Evolutionary conservation across 2,329 filamentous ascomycete genomes (phyloP), one percentile per base, ranked within the genome.

Genomic region (Mollisia scopiformis): DNA sequence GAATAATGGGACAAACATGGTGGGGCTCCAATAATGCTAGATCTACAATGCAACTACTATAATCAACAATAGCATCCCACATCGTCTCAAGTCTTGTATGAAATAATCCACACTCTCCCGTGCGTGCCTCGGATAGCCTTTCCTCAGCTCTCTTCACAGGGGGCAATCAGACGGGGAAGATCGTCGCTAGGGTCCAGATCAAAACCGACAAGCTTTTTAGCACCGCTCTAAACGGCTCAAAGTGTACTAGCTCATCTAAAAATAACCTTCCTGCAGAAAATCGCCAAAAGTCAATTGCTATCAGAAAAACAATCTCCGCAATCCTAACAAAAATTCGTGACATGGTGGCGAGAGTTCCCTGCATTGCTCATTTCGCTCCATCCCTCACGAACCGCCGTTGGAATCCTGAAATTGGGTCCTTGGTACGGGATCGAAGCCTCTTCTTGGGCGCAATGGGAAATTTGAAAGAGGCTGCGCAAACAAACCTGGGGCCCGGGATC

Each of bases 161-260:
- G 13, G 7, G 16, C 13, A 16, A 51, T 51, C 47, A 46, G 41
- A 51, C 49, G 28, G 21, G 21, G 23, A 47, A 51, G 49, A 51
- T 51, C 49, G n/a, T 4, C 49, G 11, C 49, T 8, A 30, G 16
- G 49, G 28, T 30, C 14, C 14, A 50, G 19, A 50, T 25, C 21
- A 30, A 50, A 50, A 33, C 4, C 10, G 21, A 43, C 50, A 52
- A 58, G 56, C 47, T 43, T 41, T 30, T 58, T 27, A 27, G 27
- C n/a, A 7, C 14, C 23, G 37, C n/a, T n/a, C n/a, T n/a, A n/a
- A n/a, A n/a, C n/a, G n/a, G n/a, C n/a, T n/a, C n/a, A n/a, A n/a
- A n/a, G n/a, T n/a, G 27, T 7, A 25, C 41, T 39, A n/a, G 37
- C 3, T n/a, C n/a, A 16, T 49, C 46, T 49, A 49, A 28, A 30